Conservation (phyloP, 1,284 basidiomycete genomes). For the Erythrobasidium hasegawianum region DNA sequence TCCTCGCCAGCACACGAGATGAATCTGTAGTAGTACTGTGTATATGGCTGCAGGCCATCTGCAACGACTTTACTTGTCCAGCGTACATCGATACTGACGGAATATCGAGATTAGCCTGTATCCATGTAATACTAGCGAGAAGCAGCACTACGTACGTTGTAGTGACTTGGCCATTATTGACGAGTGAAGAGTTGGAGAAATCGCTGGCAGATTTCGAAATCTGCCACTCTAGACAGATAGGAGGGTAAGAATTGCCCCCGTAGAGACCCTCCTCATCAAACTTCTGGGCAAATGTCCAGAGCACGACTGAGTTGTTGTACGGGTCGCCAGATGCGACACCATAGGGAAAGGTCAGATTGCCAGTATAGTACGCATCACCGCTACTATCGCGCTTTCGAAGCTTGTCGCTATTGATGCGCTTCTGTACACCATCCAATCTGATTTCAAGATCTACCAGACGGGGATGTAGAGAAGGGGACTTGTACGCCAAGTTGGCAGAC, state of each 20-base stretch:
- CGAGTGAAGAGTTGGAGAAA: no score
- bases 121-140: background rate
- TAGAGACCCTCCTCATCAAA: slow-evolving; percentile 13
- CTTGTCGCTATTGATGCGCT: no score
- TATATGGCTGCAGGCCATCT: slow-evolving; percentile 56
- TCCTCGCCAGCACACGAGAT: slow-evolving; percentile 56
- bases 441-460: no score
- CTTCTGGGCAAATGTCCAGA: slow-evolving; percentile 56
- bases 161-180: no score
- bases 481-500: no score
- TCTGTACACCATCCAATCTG: no score
- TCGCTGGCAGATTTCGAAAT: slow-evolving; percentile 52
- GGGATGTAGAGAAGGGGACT: no score
- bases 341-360: slow-evolving; percentile 45
- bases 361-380: slow-evolving; percentile 42
- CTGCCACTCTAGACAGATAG: slow-evolving; percentile 28
- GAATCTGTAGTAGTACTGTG: slow-evolving; percentile 58
- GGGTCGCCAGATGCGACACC: slow-evolving; percentile 60
- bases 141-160: no score
- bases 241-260: background rate
- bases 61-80: slow-evolving; percentile 65
- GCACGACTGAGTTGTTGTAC: slow-evolving; percentile 59
- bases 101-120: slow-evolving; percentile 56
- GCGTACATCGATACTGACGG: slow-evolving; percentile 63
- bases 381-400: slow-evolving; percentile 16